A percentile compares a stretch with the other conserved stretches of the same genome.
phyloP scores from a whole-genome alignment of 345 rosid genomes.

The Physaria fendleri region DNA sequence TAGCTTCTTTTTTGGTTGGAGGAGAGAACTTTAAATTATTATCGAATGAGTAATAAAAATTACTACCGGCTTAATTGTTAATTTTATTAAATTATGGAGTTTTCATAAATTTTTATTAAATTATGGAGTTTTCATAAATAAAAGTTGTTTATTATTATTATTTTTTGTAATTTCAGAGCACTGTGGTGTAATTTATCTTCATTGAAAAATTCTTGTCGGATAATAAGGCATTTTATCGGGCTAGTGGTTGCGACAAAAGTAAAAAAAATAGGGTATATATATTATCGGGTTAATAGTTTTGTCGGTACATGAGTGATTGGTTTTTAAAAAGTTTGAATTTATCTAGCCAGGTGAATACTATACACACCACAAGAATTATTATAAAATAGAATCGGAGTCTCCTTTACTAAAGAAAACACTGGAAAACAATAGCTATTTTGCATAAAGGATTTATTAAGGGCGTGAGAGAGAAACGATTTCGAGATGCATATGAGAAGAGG shows the following conservation, averaged over 20 bases:
- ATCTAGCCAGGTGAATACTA: neutral
- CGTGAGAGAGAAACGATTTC: too few species aligned
- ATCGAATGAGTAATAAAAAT: neutral
- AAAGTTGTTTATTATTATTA: neutral
- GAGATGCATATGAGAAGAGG: too few species aligned
- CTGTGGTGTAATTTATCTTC: neutral
- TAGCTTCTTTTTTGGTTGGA: neutral
- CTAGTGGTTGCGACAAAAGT: too few species aligned
- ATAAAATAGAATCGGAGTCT: slow-evolving; percentile 1
- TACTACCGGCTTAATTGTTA: slow-evolving; percentile 13
- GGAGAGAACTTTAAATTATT: neutral
- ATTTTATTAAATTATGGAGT: neutral
- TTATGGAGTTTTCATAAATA: neutral
- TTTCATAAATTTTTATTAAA: neutral
- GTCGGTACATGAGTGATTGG: neutral
- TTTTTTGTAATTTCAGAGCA: slow-evolving; percentile 1
- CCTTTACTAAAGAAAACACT: neutral
- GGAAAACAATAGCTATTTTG: neutral
- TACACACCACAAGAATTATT: neutral
- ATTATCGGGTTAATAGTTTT: neutral
- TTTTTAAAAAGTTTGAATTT: neutral
- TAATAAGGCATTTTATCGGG: neutral
- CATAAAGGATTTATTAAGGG: neutral
- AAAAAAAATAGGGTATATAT: neutral
- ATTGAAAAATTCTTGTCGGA: neutral